Evolutionary conservation across 1,284 basidiomycete species (phyloP).

Genomic region (Xanthoconium separans): DNA sequence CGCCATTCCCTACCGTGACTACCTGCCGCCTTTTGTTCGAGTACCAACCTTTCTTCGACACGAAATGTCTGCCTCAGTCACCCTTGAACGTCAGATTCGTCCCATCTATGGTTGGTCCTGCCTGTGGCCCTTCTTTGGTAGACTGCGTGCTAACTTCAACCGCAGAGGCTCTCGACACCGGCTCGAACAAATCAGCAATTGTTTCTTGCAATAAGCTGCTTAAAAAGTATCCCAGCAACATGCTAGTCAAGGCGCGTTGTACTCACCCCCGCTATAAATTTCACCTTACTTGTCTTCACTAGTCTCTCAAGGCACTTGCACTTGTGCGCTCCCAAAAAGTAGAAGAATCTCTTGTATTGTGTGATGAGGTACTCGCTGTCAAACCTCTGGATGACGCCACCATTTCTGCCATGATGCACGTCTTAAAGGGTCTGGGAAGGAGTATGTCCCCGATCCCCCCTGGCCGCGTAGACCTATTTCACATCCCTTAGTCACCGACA

Average conservation of each 20-base stretch:
- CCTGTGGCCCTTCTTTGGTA: not conserved
- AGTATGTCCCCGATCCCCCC: conserved; percentile 45
- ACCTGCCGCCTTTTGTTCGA: not conserved
- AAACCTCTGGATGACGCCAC: conserved; percentile 70
- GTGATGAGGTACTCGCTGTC: conserved; percentile 70
- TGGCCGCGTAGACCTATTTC: not conserved
- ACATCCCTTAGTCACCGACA: conserved; percentile 59
- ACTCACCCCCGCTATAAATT: not conserved
- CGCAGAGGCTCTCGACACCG: conserved; percentile 78
- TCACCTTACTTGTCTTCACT: not conserved
- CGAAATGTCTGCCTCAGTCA: conserved; percentile 42
- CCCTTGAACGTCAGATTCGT: conserved; percentile 75
- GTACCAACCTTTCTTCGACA: not conserved
- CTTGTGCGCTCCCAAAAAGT: conserved; percentile 79
- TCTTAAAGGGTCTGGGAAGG: conserved; percentile 72
- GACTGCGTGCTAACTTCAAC: conserved; percentile 6
- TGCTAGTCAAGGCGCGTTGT: conserved; percentile 63
- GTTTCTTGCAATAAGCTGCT: conserved; percentile 81
- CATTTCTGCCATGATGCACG: conserved; percentile 78
- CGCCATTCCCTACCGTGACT: not conserved
- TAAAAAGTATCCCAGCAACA: conserved; percentile 75
- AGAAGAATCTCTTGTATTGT: conserved; percentile 76
- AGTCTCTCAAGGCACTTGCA: conserved; percentile 81
- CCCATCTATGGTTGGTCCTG: conserved; percentile 68
- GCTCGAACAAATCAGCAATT: conserved; percentile 81